phyloP scores from a whole-genome alignment of 768 basidiomycete genomes.

The Cubamyces lactineus region DNA sequence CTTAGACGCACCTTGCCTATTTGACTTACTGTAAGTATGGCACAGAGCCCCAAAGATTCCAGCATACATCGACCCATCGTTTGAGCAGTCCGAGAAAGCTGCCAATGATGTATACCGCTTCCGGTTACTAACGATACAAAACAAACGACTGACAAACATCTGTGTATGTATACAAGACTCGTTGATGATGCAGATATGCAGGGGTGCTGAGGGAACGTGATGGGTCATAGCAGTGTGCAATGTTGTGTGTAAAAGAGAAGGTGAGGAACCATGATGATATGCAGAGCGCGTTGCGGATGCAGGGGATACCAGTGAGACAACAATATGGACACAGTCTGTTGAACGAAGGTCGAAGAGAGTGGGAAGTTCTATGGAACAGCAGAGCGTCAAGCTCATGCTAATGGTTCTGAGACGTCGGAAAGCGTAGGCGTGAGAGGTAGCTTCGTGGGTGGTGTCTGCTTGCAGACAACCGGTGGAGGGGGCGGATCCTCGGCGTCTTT shows the following conservation, averaged over 20 bases:
- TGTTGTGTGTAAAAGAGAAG: not conserved
- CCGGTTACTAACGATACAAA: slow-evolving; percentile 15
- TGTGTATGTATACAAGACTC: not conserved
- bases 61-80: no score
- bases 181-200: not conserved
- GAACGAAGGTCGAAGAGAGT: not conserved
- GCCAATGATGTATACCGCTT: not conserved
- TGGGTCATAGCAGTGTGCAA: slow-evolving; percentile 2
- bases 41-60: no score
- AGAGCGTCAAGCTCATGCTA: not conserved
- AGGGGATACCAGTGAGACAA: not conserved
- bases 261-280: not conserved
- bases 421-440: slow-evolving; percentile 2
- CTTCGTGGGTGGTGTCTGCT: slow-evolving; percentile 17
- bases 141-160: not conserved
- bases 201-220: slow-evolving; percentile 1
- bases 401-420: not conserved
- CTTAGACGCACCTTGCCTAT: no score
- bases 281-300: slow-evolving; percentile 1
- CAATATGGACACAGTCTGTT: not conserved
- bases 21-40: no score
- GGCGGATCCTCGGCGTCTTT: slow-evolving; percentile 9
- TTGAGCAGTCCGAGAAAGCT: no score
- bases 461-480: slow-evolving; percentile 6
- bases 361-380: not conserved